Evolutionary conservation across 768 basidiomycete species (phyloP).

Genomic region (Amanita inopinata): DNA sequence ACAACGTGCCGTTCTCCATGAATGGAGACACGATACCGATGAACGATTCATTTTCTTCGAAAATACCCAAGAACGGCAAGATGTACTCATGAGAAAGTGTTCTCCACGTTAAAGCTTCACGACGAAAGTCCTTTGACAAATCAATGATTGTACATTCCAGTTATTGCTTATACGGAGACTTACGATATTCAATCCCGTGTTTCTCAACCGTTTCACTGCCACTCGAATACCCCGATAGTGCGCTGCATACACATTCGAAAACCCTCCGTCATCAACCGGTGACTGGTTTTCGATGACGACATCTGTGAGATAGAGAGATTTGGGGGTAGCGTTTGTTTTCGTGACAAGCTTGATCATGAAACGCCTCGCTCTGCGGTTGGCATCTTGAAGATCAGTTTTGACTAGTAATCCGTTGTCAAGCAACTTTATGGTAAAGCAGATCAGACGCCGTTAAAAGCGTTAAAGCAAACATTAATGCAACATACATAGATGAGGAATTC

Average conservation of each 20-base stretch:
- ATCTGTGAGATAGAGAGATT: not conserved
- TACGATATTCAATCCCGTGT: not conserved
- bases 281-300: not conserved
- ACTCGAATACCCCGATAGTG: not conserved
- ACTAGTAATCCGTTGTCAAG: not conserved
- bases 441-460: not conserved
- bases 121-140: not conserved
- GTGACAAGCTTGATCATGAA: not conserved
- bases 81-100: constrained; percentile 1
- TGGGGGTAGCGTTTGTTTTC: not conserved
- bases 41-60: not conserved
- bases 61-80: constrained; percentile 2
- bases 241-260: not conserved
- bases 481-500: not conserved
- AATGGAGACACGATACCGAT: not conserved
- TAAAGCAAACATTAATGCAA: not conserved
- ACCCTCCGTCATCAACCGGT: not conserved
- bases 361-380: not conserved
- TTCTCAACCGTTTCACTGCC: not conserved
- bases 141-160: not conserved
- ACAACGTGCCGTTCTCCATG: constrained; percentile 4
- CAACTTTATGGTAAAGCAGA: not conserved
- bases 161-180: not conserved
- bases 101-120: not conserved
- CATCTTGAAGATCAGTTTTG: not conserved